These are phyloP conservation scores for Aegilops umbellulata DNA, from an alignment of 176 grass and related monocot species.

Conservation along the genomic window DNA sequence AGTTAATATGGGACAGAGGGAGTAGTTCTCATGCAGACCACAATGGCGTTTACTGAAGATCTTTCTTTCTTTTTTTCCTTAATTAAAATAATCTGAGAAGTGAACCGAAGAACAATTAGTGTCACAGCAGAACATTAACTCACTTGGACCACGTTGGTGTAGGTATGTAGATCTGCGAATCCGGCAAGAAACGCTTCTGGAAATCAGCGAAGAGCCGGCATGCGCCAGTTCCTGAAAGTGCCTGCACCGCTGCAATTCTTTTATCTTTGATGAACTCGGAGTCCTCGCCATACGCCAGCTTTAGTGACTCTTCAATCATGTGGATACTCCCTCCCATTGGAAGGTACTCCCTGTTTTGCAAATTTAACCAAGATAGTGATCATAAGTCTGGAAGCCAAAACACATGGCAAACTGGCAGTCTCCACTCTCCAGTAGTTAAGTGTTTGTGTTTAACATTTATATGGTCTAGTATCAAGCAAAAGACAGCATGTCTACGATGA, in stretches of 20 bases:
- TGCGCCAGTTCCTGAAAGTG: constrained; percentile 89
- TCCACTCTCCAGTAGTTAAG: background rate
- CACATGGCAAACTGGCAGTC: background rate
- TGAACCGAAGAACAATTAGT: background rate
- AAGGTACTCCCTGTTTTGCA: constrained; percentile 76
- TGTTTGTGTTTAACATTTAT: background rate
- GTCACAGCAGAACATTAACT: constrained; percentile 23
- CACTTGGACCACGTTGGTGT: constrained; percentile 95
- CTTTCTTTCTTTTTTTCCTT: background rate
- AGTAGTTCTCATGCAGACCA: background rate
- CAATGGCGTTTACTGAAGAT: background rate
- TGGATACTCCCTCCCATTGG: constrained; percentile 89
- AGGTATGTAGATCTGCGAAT: constrained; percentile 96
- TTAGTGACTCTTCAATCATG: constrained; percentile 87
- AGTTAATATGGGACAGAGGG: too few relatives aligned
- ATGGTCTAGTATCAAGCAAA: background rate
- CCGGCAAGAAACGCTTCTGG: constrained; percentile 81
- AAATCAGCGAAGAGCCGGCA: constrained; percentile 96
- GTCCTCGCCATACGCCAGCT: constrained; percentile 79
- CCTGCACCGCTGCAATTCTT: constrained; percentile 82
- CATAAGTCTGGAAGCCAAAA: background rate
- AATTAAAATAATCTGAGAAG: background rate
- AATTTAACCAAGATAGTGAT: background rate
- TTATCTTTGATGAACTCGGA: constrained; percentile 89
- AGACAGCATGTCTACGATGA: background rate